A percentile compares a stretch with the other conserved stretches of the same genome.
Evolutionary conservation across 1,284 basidiomycete genomes (phyloP).

Genomic region (Afroboletus lepidellus): DNA sequence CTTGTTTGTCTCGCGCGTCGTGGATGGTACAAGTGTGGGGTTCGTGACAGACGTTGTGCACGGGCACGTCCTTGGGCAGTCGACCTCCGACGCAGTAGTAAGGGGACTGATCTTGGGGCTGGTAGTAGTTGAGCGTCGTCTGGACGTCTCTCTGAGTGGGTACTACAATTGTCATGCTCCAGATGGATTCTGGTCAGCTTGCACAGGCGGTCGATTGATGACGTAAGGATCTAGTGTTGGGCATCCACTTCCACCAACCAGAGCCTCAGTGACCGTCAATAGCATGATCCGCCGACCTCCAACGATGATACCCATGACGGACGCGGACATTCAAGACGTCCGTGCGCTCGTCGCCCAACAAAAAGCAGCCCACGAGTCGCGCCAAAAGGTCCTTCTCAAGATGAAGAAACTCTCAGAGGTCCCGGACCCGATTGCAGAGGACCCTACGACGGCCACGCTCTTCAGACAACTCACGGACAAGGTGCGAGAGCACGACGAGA

Average conservation of each 20-base stretch:
- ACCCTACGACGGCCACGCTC: slow-evolving; percentile 40
- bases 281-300: slow-evolving; percentile 73
- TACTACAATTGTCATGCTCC: not conserved
- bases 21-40: not conserved
- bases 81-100: not conserved
- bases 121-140: not conserved
- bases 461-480: slow-evolving; percentile 38
- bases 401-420: slow-evolving; percentile 46
- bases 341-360: slow-evolving; percentile 58
- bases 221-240: too few relatives aligned
- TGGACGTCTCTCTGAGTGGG: not conserved
- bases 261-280: too few relatives aligned
- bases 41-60: not conserved
- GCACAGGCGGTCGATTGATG: too few relatives aligned
- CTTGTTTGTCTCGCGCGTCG: not conserved
- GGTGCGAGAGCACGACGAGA: slow-evolving; percentile 35
- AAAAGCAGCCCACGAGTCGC: slow-evolving; percentile 43
- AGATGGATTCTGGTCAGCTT: too few relatives aligned
- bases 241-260: too few relatives aligned
- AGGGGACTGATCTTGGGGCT: not conserved
- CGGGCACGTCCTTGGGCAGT: not conserved
- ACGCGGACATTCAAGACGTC: slow-evolving; percentile 72
- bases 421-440: slow-evolving; percentile 33
- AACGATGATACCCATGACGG: slow-evolving; percentile 70
- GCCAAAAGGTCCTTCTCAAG: slow-evolving; percentile 41